A percentile compares a stretch with the other conserved stretches of the same genome.
Conservation (phyloP, 2,329 filamentous ascomycete species). For the Plectosphaerella cucumerina region DNA sequence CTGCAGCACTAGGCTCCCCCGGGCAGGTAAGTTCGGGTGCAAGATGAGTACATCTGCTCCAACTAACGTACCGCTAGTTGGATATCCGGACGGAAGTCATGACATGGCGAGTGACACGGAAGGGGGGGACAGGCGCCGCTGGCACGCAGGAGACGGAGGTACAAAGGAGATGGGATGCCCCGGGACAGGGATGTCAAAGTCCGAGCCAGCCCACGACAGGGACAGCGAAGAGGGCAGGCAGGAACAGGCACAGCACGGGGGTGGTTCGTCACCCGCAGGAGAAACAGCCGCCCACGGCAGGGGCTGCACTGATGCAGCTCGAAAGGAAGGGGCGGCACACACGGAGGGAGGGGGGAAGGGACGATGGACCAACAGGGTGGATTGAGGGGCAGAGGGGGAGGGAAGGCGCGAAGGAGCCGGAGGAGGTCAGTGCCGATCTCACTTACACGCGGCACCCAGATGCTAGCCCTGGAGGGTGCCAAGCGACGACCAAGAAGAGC, state of each 20-base stretch:
- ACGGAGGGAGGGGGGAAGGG: constrained; percentile 65
- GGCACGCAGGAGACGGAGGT: neutral
- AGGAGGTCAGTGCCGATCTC: neutral
- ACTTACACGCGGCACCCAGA: neutral
- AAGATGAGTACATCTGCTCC: too few species aligned
- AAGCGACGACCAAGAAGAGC: neutral
- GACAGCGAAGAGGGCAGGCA: neutral
- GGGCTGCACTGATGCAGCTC: constrained; percentile 63
- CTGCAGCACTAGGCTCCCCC: too few species aligned
- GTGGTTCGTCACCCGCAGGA: constrained; percentile 71
- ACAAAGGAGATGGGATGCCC: neutral
- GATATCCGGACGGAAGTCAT: too few species aligned
- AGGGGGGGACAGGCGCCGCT: too few species aligned
- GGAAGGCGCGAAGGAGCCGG: constrained; percentile 34
- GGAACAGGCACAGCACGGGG: constrained; percentile 53
- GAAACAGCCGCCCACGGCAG: constrained; percentile 58
- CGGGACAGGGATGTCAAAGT: too few species aligned
- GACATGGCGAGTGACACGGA: too few species aligned
- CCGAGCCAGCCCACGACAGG: too few species aligned
- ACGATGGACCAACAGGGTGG: constrained; percentile 57
- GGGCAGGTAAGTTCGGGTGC: too few species aligned
- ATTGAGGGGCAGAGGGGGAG: constrained; percentile 67
- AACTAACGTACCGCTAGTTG: too few species aligned
- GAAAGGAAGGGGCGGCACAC: constrained; percentile 68
- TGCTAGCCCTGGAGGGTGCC: neutral